Evolutionary conservation across 2,329 filamentous ascomycete genomes (phyloP).

Genomic region (Fusarium lyarnte): DNA sequence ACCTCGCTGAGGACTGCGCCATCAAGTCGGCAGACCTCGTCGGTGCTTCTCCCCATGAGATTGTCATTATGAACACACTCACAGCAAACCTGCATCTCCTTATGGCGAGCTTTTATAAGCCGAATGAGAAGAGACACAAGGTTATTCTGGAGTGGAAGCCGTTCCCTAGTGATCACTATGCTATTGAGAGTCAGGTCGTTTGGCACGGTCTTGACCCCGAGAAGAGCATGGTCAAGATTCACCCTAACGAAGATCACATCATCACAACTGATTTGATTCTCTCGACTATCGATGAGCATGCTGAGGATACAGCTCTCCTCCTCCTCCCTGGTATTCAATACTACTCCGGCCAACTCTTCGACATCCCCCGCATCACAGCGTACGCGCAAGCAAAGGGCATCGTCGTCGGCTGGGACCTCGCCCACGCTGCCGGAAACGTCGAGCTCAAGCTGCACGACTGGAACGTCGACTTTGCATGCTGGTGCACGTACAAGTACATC

Average conservation of each 20-base stretch:
- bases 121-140: conserved; percentile 72
- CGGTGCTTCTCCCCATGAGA: conserved; percentile 76
- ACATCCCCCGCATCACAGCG: conserved; percentile 81
- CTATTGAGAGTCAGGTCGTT: conserved; percentile 81
- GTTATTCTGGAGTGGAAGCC: conserved; percentile 91
- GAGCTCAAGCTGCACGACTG: conserved; percentile 83
- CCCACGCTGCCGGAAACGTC: conserved; percentile 87
- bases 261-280: conserved; percentile 78
- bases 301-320: conserved; percentile 76
- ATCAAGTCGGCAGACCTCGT: conserved; percentile 77
- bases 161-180: conserved; percentile 89
- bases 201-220: conserved; percentile 74
- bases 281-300: conserved; percentile 77
- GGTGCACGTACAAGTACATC: conserved; percentile 96
- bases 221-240: conserved; percentile 77
- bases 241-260: conserved; percentile 68
- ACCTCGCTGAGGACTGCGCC: conserved; percentile 80
- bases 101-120: conserved; percentile 85
- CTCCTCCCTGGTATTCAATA: conserved; percentile 90
- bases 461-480: conserved; percentile 90
- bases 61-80: conserved; percentile 89
- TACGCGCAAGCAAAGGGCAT: conserved; percentile 78
- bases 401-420: conserved; percentile 86
- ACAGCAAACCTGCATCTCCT: conserved; percentile 84
- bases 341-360: conserved; percentile 89